Percentiles rank a stretch among this genome's conserved stretches.
phyloP scores from a whole-genome alignment of 176 grass and related monocot species.

The Oryza meridionalis region DNA sequence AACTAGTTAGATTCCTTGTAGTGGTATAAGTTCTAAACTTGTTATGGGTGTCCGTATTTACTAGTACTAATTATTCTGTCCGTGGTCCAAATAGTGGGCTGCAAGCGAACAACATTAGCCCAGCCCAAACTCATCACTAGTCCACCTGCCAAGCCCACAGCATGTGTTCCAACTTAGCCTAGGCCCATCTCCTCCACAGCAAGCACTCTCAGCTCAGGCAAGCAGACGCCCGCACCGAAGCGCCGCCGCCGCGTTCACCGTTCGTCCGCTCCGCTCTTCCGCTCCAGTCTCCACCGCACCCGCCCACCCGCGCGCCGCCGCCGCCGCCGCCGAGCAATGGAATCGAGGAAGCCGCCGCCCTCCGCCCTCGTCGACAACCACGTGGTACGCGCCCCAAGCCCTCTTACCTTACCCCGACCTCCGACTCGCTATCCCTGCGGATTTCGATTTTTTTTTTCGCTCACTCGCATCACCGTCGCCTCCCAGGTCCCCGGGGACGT shows the following conservation, averaged over 20 bases:
- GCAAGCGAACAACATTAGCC: too few species aligned
- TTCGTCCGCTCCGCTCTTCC: not conserved
- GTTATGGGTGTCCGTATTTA: too few species aligned
- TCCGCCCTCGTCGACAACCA: slow-evolving; percentile 40
- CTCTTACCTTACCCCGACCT: not conserved
- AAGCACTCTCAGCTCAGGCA: not conserved
- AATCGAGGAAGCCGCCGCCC: slow-evolving; percentile 30
- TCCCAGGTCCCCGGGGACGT: slow-evolving; percentile 76
- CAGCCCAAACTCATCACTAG: not conserved
- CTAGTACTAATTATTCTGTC: too few species aligned
- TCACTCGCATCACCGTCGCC: slow-evolving; percentile 20
- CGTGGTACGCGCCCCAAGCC: slow-evolving; percentile 37
- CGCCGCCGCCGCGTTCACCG: not conserved
- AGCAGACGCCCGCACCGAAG: not conserved
- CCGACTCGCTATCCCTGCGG: not conserved
- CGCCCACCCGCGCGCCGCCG: slow-evolving; percentile 1
- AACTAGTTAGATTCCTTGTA: too few species aligned
- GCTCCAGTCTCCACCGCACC: slow-evolving; percentile 10
- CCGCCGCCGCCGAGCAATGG: slow-evolving; percentile 33
- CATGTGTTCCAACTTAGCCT: not conserved
- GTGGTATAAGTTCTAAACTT: too few species aligned
- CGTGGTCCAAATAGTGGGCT: too few species aligned
- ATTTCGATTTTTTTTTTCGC: not conserved
- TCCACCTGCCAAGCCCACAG: not conserved
- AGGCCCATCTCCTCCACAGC: slow-evolving; percentile 13